Percentiles rank a stretch among this genome's conserved stretches.
Evolutionary conservation across 345 rosid species (phyloP).

Genomic region (Sonneratia caseolaris): DNA sequence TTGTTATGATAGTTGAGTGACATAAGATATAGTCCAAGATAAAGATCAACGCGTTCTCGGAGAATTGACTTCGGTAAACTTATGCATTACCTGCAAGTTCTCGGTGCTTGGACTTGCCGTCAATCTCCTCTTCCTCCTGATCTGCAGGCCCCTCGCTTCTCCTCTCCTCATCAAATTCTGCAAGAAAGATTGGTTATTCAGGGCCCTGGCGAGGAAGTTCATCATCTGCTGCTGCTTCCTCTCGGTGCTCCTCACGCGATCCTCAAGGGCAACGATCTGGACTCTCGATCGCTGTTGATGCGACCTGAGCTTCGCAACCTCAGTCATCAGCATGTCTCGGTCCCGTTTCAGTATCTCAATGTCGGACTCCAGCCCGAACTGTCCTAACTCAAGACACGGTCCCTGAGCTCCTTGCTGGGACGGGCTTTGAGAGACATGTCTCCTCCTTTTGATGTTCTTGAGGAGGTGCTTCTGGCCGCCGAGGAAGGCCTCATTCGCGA

Average conservation of each 20-base stretch:
- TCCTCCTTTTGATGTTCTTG: conserved; percentile 64
- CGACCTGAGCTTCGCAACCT: conserved; percentile 50
- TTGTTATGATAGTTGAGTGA: background rate
- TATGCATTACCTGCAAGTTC: conserved; percentile 23
- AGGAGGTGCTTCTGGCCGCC: conserved; percentile 72
- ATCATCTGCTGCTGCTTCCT: conserved; percentile 64
- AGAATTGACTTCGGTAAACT: background rate
- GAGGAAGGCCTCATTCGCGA: conserved; percentile 79
- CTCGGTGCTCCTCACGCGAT: conserved; percentile 41
- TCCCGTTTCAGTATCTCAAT: conserved; percentile 59
- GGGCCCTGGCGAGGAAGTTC: conserved; percentile 65
- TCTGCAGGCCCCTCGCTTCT: conserved; percentile 23
- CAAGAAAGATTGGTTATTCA: conserved; percentile 49
- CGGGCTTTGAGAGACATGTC: conserved; percentile 27
- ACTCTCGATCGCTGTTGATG: conserved; percentile 59
- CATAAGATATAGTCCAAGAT: no score
- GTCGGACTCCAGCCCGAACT: conserved; percentile 59
- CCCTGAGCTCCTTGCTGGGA: conserved; percentile 32
- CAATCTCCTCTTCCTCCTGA: conserved; percentile 53
- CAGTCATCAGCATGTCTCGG: conserved; percentile 36
- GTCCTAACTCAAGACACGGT: conserved; percentile 66
- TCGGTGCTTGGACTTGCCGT: conserved; percentile 40
- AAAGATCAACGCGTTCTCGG: background rate
- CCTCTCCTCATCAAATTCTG: conserved; percentile 42
- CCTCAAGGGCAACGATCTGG: conserved; percentile 42